phyloP scores from a whole-genome alignment of 371 early-diverging fungal species.

The Gilbertella persicaria region DNA sequence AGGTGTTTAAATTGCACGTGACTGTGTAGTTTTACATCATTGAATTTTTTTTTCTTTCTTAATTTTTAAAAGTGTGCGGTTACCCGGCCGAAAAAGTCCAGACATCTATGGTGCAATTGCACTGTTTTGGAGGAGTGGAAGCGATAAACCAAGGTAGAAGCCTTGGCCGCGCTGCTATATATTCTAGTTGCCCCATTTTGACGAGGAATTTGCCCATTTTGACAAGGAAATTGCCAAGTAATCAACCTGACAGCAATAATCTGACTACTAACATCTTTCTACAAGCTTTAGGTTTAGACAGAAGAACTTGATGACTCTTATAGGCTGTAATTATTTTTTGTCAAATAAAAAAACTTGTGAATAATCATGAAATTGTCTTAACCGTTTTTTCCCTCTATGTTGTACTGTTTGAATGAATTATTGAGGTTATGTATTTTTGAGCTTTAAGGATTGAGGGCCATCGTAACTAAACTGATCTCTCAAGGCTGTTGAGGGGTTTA shows the following conservation, averaged over 20 bases:
- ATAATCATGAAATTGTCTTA: slow-evolving; percentile 11
- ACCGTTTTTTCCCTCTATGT: slow-evolving; percentile 9
- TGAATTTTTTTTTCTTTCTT: too few relatives aligned
- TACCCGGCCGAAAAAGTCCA: slow-evolving; percentile 8
- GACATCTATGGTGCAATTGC: slow-evolving; percentile 8
- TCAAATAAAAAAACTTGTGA: slow-evolving; percentile 8
- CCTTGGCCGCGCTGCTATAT: slow-evolving; percentile 10
- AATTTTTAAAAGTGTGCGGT: too few relatives aligned
- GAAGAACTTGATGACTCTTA: slow-evolving; percentile 8
- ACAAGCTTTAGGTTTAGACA: slow-evolving; percentile 10
- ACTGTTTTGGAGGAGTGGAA: slow-evolving; percentile 11
- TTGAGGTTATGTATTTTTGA: slow-evolving; percentile 7
- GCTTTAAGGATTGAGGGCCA: slow-evolving; percentile 5
- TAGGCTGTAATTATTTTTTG: slow-evolving; percentile 7
- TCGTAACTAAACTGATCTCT: slow-evolving; percentile 4
- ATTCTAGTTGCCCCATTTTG: slow-evolving; percentile 10
- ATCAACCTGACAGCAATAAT: slow-evolving; percentile 7
- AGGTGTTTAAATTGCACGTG: too few relatives aligned
- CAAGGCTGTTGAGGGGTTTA: slow-evolving; percentile 5
- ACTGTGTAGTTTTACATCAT: too few relatives aligned
- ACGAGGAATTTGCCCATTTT: slow-evolving; percentile 1
- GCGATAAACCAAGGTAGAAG: slow-evolving; percentile 8
- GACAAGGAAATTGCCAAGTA: slow-evolving; percentile 3
- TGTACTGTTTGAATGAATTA: slow-evolving; percentile 13
- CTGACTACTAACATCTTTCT: slow-evolving; percentile 8